Base-by-base conservation (phyloP, 768 basidiomycete species). In the Rhizopogon salebrosus region DNA sequence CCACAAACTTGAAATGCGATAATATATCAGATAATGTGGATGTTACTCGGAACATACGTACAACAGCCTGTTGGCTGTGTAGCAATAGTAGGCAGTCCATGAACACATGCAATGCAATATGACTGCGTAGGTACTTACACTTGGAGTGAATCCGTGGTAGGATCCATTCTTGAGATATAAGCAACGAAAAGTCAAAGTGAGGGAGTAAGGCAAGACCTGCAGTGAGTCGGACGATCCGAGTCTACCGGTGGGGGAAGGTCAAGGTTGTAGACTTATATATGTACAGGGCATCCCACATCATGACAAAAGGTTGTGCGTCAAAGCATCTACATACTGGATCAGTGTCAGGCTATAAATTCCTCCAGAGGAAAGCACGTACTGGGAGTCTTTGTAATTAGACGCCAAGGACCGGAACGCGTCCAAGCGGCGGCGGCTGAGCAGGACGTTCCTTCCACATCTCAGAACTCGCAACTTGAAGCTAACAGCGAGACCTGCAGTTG, bases 1-100 rank as follows among this genome's bases (percentile, higher is more conserved):
- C 80, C 31, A 82, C 68, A 45, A 71, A 78, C 79, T 83, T 27
- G 26, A 27, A 6, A 43, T 43, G 8, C 24, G 18, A 42, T 11
- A 6, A 18, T 7, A 20, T 16, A 13, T 43, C 27, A 43, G n/a
- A 27, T 27, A 10, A 10, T 6, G 41, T 10, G 10, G 26, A 8
- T 26, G 18, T 10, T 27, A 1, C n/a, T 11, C 7, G n/a, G n/a
- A 16, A 27, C 27, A 43, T 18, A 43, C 26, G 26, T 23, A 43
- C 41, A 6, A 18, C 26, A 18, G 26, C 41, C 26, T 43, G 26
- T 27, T 27, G 41, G 18, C 41, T 43, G 4, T 31, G 31, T n/a
- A 24, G 40, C 23, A 23, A 41, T 14, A 6, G 9, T 26, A 27
- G 41, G 27, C n/a, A 6, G n/a, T 18, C 27, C 26, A 27, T 43